phyloP scores from a whole-genome alignment of 805 yeast species.

The Kazachstania viticola region DNA sequence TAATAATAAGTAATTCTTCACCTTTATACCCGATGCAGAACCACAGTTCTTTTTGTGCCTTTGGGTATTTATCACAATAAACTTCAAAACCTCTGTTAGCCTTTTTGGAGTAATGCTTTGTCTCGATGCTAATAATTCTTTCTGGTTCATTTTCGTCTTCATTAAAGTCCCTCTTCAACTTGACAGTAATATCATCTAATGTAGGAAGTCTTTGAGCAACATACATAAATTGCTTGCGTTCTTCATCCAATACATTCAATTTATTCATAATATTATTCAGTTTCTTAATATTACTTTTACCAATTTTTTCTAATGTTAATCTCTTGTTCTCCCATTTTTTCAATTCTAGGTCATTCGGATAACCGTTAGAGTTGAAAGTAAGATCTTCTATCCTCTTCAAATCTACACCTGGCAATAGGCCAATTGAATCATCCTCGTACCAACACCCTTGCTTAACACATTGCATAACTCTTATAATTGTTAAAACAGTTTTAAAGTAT shows the following conservation, averaged over 20 bases:
- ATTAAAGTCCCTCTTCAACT: no score
- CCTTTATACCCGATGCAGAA: slow-evolving; percentile 49
- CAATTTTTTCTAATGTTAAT: slow-evolving; percentile 32
- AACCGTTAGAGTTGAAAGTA: slow-evolving; percentile 15
- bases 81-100: slow-evolving; percentile 50
- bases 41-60: slow-evolving; percentile 90
- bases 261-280: slow-evolving; percentile 8
- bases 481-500: slow-evolving; percentile 46
- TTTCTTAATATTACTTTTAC: slow-evolving; percentile 29
- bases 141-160: slow-evolving; percentile 24
- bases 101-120: slow-evolving; percentile 41
- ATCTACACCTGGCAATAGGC: slow-evolving; percentile 29
- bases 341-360: slow-evolving; percentile 2
- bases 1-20: slow-evolving; percentile 50
- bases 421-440: slow-evolving; percentile 67
- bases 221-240: slow-evolving; percentile 37
- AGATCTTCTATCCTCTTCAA: slow-evolving; percentile 22
- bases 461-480: slow-evolving; percentile 62
- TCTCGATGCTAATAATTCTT: slow-evolving; percentile 29
- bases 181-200: slow-evolving; percentile 29
- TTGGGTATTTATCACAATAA: slow-evolving; percentile 74
- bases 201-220: slow-evolving; percentile 53
- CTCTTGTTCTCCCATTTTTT: slow-evolving; percentile 4
- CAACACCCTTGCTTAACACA: slow-evolving; percentile 82
- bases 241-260: slow-evolving; percentile 31